Percentiles rank a stretch among this genome's conserved stretches.
phyloP scores from a whole-genome alignment of 2,329 filamentous ascomycete genomes.

The Stachybotrys chlorohalonatus region DNA sequence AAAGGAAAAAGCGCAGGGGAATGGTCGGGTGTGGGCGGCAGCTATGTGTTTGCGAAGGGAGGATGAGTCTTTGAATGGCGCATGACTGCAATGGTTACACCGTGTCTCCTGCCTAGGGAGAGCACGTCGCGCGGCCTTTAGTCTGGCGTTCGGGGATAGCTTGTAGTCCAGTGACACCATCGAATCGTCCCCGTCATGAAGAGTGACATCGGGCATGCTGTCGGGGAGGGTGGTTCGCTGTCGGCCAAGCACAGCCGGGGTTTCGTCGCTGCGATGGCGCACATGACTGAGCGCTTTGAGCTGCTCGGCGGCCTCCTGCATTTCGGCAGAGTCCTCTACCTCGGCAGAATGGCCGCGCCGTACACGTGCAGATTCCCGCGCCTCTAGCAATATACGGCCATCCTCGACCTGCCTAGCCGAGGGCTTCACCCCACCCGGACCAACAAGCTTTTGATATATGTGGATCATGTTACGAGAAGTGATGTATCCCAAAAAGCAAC shows the following conservation, averaged over 20 bases:
- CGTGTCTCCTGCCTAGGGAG: constrained; percentile 52
- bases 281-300: constrained; percentile 57
- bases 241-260: constrained; percentile 14
- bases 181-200: constrained; percentile 23
- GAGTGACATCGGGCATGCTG: constrained; percentile 19
- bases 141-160: constrained; percentile 17
- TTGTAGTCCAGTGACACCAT: constrained; percentile 13
- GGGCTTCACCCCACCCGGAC: constrained; percentile 31
- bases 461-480: constrained; percentile 60
- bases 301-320: constrained; percentile 60
- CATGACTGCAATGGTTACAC: constrained; percentile 52
- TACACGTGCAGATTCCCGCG: constrained; percentile 33
- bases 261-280: constrained; percentile 43
- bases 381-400: constrained; percentile 46
- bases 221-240: constrained; percentile 30
- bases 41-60: constrained; percentile 59
- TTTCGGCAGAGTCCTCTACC: constrained; percentile 55
- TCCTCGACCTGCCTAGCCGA: constrained; percentile 47
- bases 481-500: constrained; percentile 55
- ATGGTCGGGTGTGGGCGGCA: constrained; percentile 61
- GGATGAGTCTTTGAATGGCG: constrained; percentile 58
- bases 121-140: constrained; percentile 35
- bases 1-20: constrained; percentile 76
- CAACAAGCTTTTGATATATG: constrained; percentile 51
- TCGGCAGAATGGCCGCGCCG: constrained; percentile 17